Evolutionary conservation across 1,139 yeast species (phyloP).

Genomic region (Blastobotrys petasosporus): DNA sequence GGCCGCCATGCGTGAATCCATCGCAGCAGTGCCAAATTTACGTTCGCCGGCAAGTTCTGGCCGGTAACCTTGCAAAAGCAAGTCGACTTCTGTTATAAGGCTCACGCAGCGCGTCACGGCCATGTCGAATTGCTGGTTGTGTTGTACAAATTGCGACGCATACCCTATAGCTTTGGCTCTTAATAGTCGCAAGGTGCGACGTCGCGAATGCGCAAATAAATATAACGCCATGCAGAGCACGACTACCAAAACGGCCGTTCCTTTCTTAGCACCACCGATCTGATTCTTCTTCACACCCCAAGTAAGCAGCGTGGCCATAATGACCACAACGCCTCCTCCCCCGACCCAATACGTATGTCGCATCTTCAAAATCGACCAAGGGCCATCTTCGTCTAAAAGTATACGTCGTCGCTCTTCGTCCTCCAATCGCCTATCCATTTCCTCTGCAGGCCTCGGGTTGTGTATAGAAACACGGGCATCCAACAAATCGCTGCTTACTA

Average conservation of each 20-base stretch:
- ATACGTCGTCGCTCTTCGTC: constrained; percentile 19
- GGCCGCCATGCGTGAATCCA: constrained; percentile 13
- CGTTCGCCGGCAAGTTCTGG: constrained; percentile 21
- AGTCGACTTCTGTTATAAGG: constrained; percentile 36
- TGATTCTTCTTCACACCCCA: constrained; percentile 23
- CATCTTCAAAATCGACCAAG: constrained; percentile 27
- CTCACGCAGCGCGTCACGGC: constrained; percentile 30
- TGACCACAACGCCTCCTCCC: constrained; percentile 35
- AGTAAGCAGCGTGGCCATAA: constrained; percentile 30
- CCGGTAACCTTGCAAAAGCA: constrained; percentile 32
- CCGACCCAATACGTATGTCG: constrained; percentile 29
- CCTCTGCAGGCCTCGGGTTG: not conserved
- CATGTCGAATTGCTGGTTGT: constrained; percentile 31
- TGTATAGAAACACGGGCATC: constrained; percentile 28
- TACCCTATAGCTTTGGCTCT: constrained; percentile 31
- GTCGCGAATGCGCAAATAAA: constrained; percentile 32
- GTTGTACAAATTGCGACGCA: constrained; percentile 28
- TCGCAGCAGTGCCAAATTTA: not conserved
- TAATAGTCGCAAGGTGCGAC: constrained; percentile 32
- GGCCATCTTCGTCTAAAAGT: constrained; percentile 26
- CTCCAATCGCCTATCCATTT: not conserved
- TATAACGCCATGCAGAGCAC: constrained; percentile 28
- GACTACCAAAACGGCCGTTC: constrained; percentile 23
- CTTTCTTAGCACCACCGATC: constrained; percentile 2
- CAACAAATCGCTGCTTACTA: constrained; percentile 41